Conservation (phyloP, 2,329 filamentous ascomycete genomes). For the Phyllosticta citribraziliensis region DNA sequence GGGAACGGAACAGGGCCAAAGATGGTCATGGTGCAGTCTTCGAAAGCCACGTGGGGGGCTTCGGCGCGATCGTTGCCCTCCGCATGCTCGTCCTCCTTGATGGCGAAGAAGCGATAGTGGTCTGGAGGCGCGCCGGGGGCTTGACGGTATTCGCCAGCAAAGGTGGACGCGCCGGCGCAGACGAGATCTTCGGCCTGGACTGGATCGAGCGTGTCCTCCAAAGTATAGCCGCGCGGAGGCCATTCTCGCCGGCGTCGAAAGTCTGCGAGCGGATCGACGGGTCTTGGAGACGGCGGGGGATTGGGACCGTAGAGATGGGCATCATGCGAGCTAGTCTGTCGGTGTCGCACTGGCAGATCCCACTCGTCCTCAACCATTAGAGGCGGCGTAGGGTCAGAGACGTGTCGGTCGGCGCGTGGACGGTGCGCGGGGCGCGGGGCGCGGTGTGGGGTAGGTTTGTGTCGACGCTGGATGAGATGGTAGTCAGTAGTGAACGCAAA, state of each 20-base stretch:
- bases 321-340: neutral
- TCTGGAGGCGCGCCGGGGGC: conserved; percentile 27
- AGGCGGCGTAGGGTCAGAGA: conserved; percentile 18
- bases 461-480: neutral
- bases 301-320: neutral
- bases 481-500: neutral
- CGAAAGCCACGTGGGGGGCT: conserved; percentile 26
- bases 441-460: conserved; percentile 14
- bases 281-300: neutral
- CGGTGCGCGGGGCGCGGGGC: conserved; percentile 22
- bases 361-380: conserved; percentile 10
- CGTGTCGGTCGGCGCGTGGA: conserved; percentile 27
- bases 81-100: conserved; percentile 29
- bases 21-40: conserved; percentile 29
- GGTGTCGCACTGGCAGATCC: conserved; percentile 6
- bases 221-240: conserved; percentile 30
- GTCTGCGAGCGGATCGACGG: conserved; percentile 20
- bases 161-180: conserved; percentile 28
- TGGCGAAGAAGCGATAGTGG: conserved; percentile 30
- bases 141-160: conserved; percentile 30
- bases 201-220: conserved; percentile 22
- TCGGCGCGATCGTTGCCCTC: conserved; percentile 28
- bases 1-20: conserved; percentile 33
- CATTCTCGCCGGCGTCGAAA: conserved; percentile 26
- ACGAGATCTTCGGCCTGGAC: conserved; percentile 29